Percentiles rank a stretch among this genome's conserved stretches.
Conservation (phyloP, 352 stramenopile genomes). For the Aphanomyces euteiches region DNA sequence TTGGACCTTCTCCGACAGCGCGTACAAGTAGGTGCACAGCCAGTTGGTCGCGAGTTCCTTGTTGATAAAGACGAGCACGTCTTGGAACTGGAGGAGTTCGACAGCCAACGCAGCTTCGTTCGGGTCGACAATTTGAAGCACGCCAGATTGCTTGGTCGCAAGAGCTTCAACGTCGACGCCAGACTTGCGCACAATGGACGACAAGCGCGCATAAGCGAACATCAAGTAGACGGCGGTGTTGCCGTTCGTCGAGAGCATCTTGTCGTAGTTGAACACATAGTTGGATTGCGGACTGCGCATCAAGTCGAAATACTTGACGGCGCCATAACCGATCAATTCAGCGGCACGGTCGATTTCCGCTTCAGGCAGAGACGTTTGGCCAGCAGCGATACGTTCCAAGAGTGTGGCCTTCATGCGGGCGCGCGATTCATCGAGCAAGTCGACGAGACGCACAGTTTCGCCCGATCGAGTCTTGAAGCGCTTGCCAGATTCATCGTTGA, state of each 20-base stretch:
- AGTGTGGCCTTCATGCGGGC: slow-evolving; percentile 92
- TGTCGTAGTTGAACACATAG: slow-evolving; percentile 99
- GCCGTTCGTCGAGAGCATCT: slow-evolving; percentile 98
- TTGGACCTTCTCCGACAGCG: slow-evolving; percentile 93
- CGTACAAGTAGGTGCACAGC: slow-evolving; percentile 98
- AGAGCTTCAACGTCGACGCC: slow-evolving; percentile 81
- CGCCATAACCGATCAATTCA: slow-evolving; percentile 96
- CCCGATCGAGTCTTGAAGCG: slow-evolving; percentile 98
- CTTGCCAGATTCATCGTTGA: slow-evolving; percentile 85
- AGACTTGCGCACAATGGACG: slow-evolving; percentile 95
- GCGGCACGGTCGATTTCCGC: slow-evolving; percentile 93
- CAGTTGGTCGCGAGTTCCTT: slow-evolving; percentile 96
- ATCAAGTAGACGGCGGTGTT: slow-evolving; percentile 99
- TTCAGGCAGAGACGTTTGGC: slow-evolving; percentile 78
- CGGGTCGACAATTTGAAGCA: slow-evolving; percentile 65
- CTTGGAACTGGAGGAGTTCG: slow-evolving; percentile 94
- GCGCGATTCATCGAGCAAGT: slow-evolving; percentile 98
- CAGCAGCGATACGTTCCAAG: slow-evolving; percentile 87
- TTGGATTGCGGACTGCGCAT: slow-evolving; percentile 96
- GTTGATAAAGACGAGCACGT: slow-evolving; percentile 93
- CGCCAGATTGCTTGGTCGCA: slow-evolving; percentile 42
- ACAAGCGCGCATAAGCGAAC: slow-evolving; percentile 97
- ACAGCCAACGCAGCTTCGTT: slow-evolving; percentile 91
- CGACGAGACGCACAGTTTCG: slow-evolving; percentile 97
- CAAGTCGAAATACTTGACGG: slow-evolving; percentile 99